Evolutionary conservation across 306 rosid genomes (phyloP).

Genomic region (Leucaena leucocephala): DNA sequence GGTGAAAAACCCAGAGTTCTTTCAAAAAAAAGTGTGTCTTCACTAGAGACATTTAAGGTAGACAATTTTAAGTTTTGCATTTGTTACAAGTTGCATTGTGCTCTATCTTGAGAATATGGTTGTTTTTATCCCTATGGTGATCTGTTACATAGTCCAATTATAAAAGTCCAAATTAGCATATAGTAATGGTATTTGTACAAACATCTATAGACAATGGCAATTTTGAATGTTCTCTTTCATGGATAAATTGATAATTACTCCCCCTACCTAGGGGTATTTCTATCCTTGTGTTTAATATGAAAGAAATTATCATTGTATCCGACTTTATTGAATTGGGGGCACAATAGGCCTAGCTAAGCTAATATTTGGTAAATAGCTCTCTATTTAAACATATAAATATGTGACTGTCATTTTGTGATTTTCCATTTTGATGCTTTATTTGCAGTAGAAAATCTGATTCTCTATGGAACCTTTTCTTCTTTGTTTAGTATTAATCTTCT

Average conservation of each 20-base stretch:
- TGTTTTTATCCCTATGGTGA: background rate
- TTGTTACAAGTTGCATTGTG: background rate
- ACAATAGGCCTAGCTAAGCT: too few species aligned
- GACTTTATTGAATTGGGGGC: too few species aligned
- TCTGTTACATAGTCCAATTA: background rate
- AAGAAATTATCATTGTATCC: too few species aligned
- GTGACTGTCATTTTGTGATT: background rate
- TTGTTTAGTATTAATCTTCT: constrained; percentile 10
- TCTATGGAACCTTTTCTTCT: background rate
- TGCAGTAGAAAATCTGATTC: background rate
- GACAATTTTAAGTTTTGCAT: background rate
- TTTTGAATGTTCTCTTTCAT: background rate
- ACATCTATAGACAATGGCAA: background rate
- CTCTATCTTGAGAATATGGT: background rate
- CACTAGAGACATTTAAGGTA: constrained; percentile 90
- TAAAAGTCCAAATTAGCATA: background rate
- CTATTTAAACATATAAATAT: background rate
- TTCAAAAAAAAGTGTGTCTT: constrained; percentile 57
- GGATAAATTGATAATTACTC: too few species aligned
- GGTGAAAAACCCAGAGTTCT: constrained; percentile 80
- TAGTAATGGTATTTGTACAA: background rate
- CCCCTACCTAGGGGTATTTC: too few species aligned
- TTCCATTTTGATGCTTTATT: background rate
- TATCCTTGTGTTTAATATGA: too few species aligned
- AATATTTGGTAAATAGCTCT: background rate